These are phyloP conservation scores for Xanthoconium stramineum DNA, from an alignment of 768 basidiomycete genomes.

Conservation along the genomic window DNA sequence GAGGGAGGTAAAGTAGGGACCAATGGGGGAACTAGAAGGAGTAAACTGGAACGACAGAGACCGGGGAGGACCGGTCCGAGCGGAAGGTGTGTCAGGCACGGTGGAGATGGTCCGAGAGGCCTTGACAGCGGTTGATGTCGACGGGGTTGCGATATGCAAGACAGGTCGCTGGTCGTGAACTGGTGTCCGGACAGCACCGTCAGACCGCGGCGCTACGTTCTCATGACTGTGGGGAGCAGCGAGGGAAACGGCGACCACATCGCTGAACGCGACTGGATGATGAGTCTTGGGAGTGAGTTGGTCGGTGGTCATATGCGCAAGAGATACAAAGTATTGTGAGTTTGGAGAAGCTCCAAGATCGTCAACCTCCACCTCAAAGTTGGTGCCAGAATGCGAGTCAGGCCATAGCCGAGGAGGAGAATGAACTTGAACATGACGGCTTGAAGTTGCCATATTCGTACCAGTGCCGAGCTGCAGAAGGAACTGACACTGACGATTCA, in stretches of 20 bases:
- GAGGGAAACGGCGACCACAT: constrained; percentile 7
- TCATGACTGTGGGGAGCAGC: not conserved
- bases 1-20: constrained; percentile 27
- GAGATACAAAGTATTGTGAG: too few relatives aligned
- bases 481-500: too few relatives aligned
- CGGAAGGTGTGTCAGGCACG: constrained; percentile 48
- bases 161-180: constrained; percentile 9
- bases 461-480: too few relatives aligned
- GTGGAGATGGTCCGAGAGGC: constrained; percentile 4
- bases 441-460: too few relatives aligned
- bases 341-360: too few relatives aligned
- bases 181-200: not conserved
- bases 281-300: not conserved
- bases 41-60: constrained; percentile 67
- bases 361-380: too few relatives aligned
- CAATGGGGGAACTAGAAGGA: constrained; percentile 39
- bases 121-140: constrained; percentile 4
- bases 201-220: not conserved
- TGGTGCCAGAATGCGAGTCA: too few relatives aligned
- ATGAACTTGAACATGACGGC: too few relatives aligned
- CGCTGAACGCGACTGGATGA: constrained; percentile 3
- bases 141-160: constrained; percentile 13
- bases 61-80: constrained; percentile 70
- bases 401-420: too few relatives aligned
- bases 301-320: constrained; percentile 10